These are phyloP conservation scores for Daldinia childiae DNA, from an alignment of 495 filamentous ascomycete species.

Conservation along the genomic window DNA sequence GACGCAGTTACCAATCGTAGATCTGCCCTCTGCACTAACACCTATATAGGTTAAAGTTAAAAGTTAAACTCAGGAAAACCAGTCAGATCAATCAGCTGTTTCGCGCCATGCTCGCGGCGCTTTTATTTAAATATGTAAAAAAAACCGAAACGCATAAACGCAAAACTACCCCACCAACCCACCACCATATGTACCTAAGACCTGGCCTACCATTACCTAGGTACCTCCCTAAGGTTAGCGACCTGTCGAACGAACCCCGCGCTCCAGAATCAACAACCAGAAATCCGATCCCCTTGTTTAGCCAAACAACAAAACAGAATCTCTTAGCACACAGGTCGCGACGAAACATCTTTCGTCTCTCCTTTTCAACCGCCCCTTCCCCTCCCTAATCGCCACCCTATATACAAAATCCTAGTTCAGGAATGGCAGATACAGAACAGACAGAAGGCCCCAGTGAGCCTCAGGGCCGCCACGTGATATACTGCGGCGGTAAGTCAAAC, in stretches of 20 bases:
- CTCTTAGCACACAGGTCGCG: neutral
- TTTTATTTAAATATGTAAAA: too few species aligned
- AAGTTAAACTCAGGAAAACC: too few species aligned
- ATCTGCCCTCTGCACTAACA: neutral
- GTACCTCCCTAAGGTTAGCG: neutral
- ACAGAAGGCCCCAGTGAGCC: slow-evolving; percentile 58
- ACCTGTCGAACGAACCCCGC: slow-evolving; percentile 30
- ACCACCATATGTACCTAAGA: slow-evolving; percentile 2
- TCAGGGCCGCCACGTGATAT: slow-evolving; percentile 73
- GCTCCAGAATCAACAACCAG: slow-evolving; percentile 19
- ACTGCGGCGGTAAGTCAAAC: slow-evolving; percentile 77
- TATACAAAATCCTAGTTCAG: slow-evolving; percentile 3
- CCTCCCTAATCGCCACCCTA: neutral
- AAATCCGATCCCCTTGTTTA: slow-evolving; percentile 19
- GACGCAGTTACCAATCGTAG: neutral
- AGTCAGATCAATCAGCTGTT: neutral
- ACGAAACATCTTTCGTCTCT: slow-evolving; percentile 34
- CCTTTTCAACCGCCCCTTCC: slow-evolving; percentile 12
- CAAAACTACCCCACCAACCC: slow-evolving; percentile 35
- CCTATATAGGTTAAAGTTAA: too few species aligned
- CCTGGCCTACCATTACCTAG: neutral
- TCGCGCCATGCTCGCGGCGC: slow-evolving; percentile 18
- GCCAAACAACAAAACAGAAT: slow-evolving; percentile 7
- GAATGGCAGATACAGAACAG: slow-evolving; percentile 55
- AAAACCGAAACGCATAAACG: slow-evolving; percentile 7